Evolutionary conservation across 2,329 filamentous ascomycete species (phyloP).

Genomic region (Monilinia laxa): DNA sequence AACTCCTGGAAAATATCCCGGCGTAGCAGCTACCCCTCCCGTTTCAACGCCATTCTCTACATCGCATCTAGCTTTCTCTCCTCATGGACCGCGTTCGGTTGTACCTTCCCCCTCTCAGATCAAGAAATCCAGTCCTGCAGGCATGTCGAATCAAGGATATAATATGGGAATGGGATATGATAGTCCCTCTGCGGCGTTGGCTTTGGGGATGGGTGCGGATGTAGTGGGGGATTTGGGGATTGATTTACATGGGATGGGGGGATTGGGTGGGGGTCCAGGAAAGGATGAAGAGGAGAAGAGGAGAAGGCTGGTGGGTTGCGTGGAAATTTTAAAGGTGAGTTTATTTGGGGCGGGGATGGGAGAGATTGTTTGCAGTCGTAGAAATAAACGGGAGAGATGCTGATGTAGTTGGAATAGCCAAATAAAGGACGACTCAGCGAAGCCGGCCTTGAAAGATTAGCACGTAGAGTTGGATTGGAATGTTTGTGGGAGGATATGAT

Average conservation of each 20-base stretch:
- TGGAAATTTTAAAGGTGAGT: constrained; percentile 39
- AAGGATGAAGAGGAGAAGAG: constrained; percentile 53
- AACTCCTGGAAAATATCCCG: constrained; percentile 37
- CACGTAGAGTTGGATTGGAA: constrained; percentile 65
- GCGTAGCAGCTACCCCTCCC: constrained; percentile 55
- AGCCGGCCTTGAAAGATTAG: constrained; percentile 70
- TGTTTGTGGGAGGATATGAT: constrained; percentile 57
- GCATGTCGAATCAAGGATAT: constrained; percentile 50
- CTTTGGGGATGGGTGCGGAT: constrained; percentile 51
- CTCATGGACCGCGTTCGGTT: constrained; percentile 47
- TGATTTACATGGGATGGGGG: constrained; percentile 29
- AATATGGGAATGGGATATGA: constrained; percentile 53
- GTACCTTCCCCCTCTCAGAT: constrained; percentile 62
- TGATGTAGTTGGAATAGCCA: constrained; percentile 33
- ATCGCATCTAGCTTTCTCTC: constrained; percentile 57
- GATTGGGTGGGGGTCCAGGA: constrained; percentile 29
- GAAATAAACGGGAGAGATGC: constrained; percentile 34
- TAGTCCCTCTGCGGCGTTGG: constrained; percentile 62
- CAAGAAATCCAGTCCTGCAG: constrained; percentile 45
- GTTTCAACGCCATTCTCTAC: constrained; percentile 65
- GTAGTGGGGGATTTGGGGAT: constrained; percentile 52
- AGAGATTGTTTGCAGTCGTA: background rate
- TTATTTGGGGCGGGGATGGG: background rate
- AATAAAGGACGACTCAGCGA: constrained; percentile 67
- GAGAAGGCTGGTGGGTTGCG: constrained; percentile 43